phyloP scores from a whole-genome alignment of 768 basidiomycete genomes.

The Calocera viscosa region DNA sequence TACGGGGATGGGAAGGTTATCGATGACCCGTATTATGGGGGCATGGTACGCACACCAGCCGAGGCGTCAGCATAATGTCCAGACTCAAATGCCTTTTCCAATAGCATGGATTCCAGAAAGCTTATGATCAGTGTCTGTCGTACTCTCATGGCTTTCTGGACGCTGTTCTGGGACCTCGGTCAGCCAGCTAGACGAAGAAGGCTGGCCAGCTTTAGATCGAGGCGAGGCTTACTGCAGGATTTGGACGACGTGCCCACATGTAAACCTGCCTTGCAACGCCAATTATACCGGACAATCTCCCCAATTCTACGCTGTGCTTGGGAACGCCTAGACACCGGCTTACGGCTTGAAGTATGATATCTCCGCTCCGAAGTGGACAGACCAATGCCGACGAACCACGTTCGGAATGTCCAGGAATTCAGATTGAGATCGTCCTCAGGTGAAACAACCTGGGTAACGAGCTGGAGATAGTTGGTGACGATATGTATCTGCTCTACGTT shows the following conservation, averaged over 20 bases:
- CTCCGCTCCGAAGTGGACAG: slow-evolving; percentile 46
- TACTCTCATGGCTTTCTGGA: slow-evolving; percentile 75
- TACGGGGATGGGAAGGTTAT: slow-evolving; percentile 61
- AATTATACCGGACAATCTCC: no score
- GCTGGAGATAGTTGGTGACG: slow-evolving; percentile 36
- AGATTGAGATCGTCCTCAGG: slow-evolving; percentile 36
- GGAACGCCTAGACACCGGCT: slow-evolving; percentile 11
- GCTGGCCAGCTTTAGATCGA: background rate
- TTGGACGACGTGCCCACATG: no score
- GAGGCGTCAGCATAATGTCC: no score
- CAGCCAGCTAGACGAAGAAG: background rate
- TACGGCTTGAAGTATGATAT: slow-evolving; percentile 54
- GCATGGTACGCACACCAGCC: slow-evolving; percentile 46
- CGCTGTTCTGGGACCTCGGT: slow-evolving; percentile 24
- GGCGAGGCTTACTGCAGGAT: no score
- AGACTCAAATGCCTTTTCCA: no score
- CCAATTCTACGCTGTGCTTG: no score
- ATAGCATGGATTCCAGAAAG: slow-evolving; percentile 59
- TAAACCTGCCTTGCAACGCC: no score
- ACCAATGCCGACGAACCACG: slow-evolving; percentile 43
- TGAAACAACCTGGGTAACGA: slow-evolving; percentile 37
- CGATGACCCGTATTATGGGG: slow-evolving; percentile 75
- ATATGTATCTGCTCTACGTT: no score
- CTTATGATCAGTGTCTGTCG: slow-evolving; percentile 61
- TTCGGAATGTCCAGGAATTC: slow-evolving; percentile 42